Percentiles rank a stretch among this genome's conserved stretches.
phyloP scores from a whole-genome alignment of 2,329 filamentous ascomycete genomes.

The Aspergillus sp. region DNA sequence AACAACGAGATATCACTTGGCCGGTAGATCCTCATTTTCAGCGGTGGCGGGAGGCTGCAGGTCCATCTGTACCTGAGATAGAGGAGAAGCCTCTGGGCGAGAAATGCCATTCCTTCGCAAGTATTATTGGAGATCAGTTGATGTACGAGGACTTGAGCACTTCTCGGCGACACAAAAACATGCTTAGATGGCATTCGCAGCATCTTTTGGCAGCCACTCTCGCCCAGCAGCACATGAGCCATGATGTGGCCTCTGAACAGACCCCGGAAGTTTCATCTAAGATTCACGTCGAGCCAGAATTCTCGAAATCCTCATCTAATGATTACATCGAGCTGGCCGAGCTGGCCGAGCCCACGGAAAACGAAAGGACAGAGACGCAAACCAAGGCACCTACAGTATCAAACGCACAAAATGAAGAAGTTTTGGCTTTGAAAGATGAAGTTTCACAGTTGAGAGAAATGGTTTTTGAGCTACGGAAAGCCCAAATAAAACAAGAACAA shows the following conservation, averaged over 20 bases:
- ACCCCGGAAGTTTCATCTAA: too few relatives aligned
- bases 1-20: slow-evolving; percentile 23
- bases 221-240: too few relatives aligned
- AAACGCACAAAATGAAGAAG: slow-evolving; percentile 16
- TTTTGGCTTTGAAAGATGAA: slow-evolving; percentile 23
- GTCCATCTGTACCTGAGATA: slow-evolving; percentile 11
- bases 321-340: too few relatives aligned
- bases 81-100: slow-evolving; percentile 21
- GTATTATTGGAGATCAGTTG: slow-evolving; percentile 16
- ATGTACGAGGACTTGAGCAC: not conserved
- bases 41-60: slow-evolving; percentile 25
- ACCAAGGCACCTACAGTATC: not conserved
- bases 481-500: too few relatives aligned
- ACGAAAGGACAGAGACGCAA: not conserved
- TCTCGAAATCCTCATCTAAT: not conserved
- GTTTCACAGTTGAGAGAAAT: slow-evolving; percentile 25
- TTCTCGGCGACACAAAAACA: too few relatives aligned
- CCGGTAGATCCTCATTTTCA: slow-evolving; percentile 15
- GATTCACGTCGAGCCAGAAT: too few relatives aligned
- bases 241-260: too few relatives aligned
- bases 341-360: too few relatives aligned
- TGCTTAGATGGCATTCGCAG: too few relatives aligned
- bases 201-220: too few relatives aligned
- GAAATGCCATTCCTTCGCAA: slow-evolving; percentile 29
- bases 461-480: not conserved